Conservation (phyloP, 768 basidiomycete genomes). For the Daedaleopsis nitida region DNA sequence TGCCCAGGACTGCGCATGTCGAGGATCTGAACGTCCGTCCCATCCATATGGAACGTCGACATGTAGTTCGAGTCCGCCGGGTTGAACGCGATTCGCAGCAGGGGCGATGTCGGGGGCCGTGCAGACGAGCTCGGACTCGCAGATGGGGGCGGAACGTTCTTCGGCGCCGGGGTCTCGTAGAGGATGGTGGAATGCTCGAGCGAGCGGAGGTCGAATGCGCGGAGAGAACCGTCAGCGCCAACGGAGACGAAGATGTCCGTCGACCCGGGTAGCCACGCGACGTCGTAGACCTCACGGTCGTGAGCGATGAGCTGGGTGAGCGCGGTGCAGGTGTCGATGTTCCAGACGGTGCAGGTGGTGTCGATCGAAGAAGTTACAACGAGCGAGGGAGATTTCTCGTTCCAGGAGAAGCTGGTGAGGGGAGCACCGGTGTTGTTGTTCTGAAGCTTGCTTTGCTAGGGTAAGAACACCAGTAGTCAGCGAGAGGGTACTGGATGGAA, state of each 20-base stretch:
- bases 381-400: conserved; percentile 84
- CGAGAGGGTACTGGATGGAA: not conserved
- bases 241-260: conserved; percentile 98
- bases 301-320: conserved; percentile 98
- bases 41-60: conserved; percentile 96
- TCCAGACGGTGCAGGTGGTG: conserved; percentile 99
- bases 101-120: conserved; percentile 75
- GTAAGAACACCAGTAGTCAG: not conserved
- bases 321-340: conserved; percentile 90
- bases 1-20: conserved; percentile 97
- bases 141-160: conserved; percentile 61
- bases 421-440: conserved; percentile 84
- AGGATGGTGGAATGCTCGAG: conserved; percentile 98
- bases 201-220: conserved; percentile 95
- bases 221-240: conserved; percentile 93
- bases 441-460: conserved; percentile 87
- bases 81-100: conserved; percentile 89
- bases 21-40: conserved; percentile 84
- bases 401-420: conserved; percentile 97
- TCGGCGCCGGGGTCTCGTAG: conserved; percentile 89
- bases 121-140: conserved; percentile 59
- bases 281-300: conserved; percentile 95
- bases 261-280: conserved; percentile 96
- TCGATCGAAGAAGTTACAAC: conserved; percentile 98
- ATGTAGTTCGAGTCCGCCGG: conserved; percentile 93